Conservation (phyloP, 148 eudicot species). For the Simmondsia chinensis region DNA sequence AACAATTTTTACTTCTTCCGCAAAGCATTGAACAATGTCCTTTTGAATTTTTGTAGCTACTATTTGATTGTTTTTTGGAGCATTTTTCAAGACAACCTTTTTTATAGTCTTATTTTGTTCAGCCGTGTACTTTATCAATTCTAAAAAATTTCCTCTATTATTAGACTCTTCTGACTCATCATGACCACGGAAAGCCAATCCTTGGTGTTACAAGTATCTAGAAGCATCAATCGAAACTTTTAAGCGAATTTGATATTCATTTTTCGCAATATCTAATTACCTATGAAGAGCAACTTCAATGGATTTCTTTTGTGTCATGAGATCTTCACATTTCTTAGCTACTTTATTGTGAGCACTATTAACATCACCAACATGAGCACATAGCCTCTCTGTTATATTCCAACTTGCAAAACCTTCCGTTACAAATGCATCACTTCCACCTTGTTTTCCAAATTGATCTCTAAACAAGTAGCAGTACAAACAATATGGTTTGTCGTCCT, state of each 20-base stretch:
- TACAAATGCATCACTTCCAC: neutral
- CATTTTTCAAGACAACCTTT: neutral
- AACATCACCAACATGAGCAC: neutral
- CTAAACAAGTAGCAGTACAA: neutral
- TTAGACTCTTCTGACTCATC: neutral
- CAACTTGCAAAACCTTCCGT: neutral
- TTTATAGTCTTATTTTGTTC: neutral
- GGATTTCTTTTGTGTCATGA: neutral
- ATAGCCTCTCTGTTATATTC: neutral
- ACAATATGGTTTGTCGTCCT: neutral
- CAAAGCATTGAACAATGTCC: neutral
- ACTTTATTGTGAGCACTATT: neutral
- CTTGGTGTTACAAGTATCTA: neutral
- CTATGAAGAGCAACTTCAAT: neutral
- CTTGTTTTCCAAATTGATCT: neutral
- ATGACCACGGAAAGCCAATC: conserved; percentile 2
- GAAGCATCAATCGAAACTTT: neutral
- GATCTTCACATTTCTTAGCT: neutral
- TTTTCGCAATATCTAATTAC: neutral
- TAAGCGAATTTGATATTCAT: neutral
- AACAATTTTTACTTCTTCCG: too few relatives aligned
- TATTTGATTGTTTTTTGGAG: neutral
- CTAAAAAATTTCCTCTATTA: neutral
- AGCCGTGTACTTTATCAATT: neutral
- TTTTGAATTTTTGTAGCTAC: too few relatives aligned